A percentile compares a stretch with the other conserved stretches of the same genome.
phyloP scores from a whole-genome alignment of 441 rosid species.

The Raphanus hybrid region DNA sequence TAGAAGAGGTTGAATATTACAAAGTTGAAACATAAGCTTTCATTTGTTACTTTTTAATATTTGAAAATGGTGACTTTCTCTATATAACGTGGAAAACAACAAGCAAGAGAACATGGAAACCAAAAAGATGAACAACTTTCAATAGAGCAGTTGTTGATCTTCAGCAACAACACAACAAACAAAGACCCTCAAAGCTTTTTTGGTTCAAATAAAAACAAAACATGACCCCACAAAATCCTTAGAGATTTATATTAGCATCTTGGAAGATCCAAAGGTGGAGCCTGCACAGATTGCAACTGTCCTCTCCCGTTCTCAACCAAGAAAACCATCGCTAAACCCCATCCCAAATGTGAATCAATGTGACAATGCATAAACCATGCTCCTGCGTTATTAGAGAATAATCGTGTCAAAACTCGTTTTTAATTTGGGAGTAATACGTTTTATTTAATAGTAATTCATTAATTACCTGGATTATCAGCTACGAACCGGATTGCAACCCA shows the following conservation, averaged over 20 bases:
- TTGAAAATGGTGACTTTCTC: constrained; percentile 5
- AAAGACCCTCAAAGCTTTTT: constrained; percentile 15
- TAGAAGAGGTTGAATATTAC: neutral
- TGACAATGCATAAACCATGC: constrained; percentile 79
- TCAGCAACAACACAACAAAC: constrained; percentile 4
- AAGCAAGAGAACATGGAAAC: constrained; percentile 22
- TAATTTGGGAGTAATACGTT: neutral
- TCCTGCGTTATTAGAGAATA: constrained; percentile 45
- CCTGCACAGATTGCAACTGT: constrained; percentile 56
- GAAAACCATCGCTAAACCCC: constrained; percentile 63
- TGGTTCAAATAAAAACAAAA: constrained; percentile 1
- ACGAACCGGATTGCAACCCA: constrained; percentile 75
- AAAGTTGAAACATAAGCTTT: neutral
- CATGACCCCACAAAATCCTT: neutral
- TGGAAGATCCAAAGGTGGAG: constrained; percentile 79
- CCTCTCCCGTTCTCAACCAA: constrained; percentile 71
- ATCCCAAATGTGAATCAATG: constrained; percentile 61
- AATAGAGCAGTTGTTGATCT: constrained; percentile 3
- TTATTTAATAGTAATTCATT: too few species aligned
- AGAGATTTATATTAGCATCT: constrained; percentile 45
- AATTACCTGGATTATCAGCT: constrained; percentile 47
- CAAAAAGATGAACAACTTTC: constrained; percentile 30
- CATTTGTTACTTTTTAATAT: neutral
- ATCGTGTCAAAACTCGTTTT: neutral
- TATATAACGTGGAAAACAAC: constrained; percentile 21